These are phyloP conservation scores for Exutisphaerella laricina DNA, from an alignment of 2,329 filamentous ascomycete genomes.

Conservation along the genomic window DNA sequence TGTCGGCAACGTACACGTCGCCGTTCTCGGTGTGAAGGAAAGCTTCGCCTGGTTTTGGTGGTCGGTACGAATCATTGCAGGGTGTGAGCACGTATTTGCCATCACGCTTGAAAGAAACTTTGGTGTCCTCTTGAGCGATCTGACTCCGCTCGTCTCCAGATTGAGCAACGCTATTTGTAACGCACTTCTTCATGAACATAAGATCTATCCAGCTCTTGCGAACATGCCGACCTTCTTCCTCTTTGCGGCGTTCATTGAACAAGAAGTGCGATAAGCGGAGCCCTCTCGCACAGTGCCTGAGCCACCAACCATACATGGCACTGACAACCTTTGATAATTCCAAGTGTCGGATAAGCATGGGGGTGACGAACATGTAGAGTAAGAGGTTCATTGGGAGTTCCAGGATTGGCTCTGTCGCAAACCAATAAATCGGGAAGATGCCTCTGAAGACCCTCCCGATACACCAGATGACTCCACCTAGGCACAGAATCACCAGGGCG, in stretches of 20 bases:
- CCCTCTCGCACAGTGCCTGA: constrained; percentile 72
- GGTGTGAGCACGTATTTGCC: constrained; percentile 88
- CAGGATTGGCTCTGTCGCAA: constrained; percentile 82
- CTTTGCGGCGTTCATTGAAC: constrained; percentile 72
- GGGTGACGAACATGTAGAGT: constrained; percentile 96
- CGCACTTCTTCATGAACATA: constrained; percentile 15
- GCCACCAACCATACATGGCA: constrained; percentile 92
- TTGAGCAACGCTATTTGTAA: constrained; percentile 5
- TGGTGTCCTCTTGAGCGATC: constrained; percentile 15
- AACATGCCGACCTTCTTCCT: constrained; percentile 66
- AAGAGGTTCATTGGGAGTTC: constrained; percentile 92
- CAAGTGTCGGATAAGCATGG: constrained; percentile 75
- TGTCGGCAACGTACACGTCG: constrained; percentile 34
- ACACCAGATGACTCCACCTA: constrained; percentile 95
- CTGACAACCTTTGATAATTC: constrained; percentile 80
- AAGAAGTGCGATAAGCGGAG: constrained; percentile 87
- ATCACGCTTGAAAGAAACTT: constrained; percentile 56
- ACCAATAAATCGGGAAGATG: constrained; percentile 88
- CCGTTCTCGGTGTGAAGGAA: constrained; percentile 72
- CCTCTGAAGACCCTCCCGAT: constrained; percentile 61
- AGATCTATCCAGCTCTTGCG: constrained; percentile 29
- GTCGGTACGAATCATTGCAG: constrained; percentile 89
- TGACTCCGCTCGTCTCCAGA: constrained; percentile 14
- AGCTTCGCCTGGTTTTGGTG: constrained; percentile 74
- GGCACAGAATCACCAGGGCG: constrained; percentile 81